These are phyloP conservation scores for Colletotrichum incanum DNA, from an alignment of 2,329 filamentous ascomycete genomes.

Conservation along the genomic window DNA sequence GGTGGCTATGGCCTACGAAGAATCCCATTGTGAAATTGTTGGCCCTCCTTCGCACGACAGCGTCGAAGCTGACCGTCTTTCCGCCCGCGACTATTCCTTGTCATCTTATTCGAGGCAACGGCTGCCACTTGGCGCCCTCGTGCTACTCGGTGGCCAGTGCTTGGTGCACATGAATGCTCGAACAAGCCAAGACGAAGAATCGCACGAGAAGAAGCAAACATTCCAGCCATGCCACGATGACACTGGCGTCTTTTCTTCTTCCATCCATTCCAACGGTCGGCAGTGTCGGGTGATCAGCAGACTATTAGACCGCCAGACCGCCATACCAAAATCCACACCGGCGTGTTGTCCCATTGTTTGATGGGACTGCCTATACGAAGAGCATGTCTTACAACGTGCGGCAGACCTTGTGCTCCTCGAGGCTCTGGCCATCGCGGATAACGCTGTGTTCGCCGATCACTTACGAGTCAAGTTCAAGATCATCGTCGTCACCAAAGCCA, in stretches of 20 bases:
- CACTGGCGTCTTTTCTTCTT: slow-evolving; percentile 15
- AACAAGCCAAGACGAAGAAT: slow-evolving; percentile 8
- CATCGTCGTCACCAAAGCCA: slow-evolving; percentile 26
- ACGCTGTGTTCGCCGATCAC: neutral
- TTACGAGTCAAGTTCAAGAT: slow-evolving; percentile 34
- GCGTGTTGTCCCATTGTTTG: slow-evolving; percentile 2
- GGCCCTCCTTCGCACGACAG: slow-evolving; percentile 27
- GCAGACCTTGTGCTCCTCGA: slow-evolving; percentile 3
- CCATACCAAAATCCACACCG: neutral
- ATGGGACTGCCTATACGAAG: slow-evolving; percentile 26
- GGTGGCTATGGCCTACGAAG: neutral
- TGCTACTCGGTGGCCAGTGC: slow-evolving; percentile 17
- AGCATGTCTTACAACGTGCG: slow-evolving; percentile 28
- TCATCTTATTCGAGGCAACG: slow-evolving; percentile 37
- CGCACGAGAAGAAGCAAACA: slow-evolving; percentile 39
- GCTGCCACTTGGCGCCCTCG: slow-evolving; percentile 23
- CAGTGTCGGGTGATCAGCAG: slow-evolving; percentile 22
- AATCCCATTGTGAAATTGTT: neutral
- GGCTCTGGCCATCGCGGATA: slow-evolving; percentile 3
- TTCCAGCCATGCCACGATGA: slow-evolving; percentile 32
- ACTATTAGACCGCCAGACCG: neutral
- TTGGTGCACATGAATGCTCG: slow-evolving; percentile 19
- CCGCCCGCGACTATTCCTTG: neutral
- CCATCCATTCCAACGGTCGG: slow-evolving; percentile 21
- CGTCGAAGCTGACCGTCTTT: neutral